Conservation (phyloP, 495 filamentous ascomycete species). For the Hypoxylon fragiforme region DNA sequence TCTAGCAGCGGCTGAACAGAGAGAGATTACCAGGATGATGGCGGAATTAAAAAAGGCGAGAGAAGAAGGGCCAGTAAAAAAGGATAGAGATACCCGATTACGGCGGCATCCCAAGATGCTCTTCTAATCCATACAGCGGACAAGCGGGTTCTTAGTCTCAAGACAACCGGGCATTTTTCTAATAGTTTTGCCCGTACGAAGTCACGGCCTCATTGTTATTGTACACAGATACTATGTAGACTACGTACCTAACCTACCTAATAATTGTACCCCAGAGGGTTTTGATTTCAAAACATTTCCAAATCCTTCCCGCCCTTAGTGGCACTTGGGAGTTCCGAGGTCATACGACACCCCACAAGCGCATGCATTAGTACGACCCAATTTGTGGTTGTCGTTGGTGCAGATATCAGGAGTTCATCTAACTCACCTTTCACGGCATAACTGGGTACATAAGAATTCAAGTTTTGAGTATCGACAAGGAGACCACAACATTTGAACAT, state of each 20-base stretch:
- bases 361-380: constrained; percentile 7
- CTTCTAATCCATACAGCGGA: constrained; percentile 24
- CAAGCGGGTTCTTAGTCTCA: constrained; percentile 26
- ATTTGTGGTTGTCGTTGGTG: neutral
- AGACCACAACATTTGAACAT: too few relatives aligned
- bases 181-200: constrained; percentile 22
- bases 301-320: constrained; percentile 8
- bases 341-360: neutral
- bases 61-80: constrained; percentile 20
- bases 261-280: constrained; percentile 13
- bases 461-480: neutral
- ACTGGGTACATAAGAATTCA: too few relatives aligned
- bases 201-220: constrained; percentile 27
- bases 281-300: too few relatives aligned
- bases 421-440: too few relatives aligned
- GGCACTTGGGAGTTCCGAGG: too few relatives aligned
- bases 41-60: constrained; percentile 36
- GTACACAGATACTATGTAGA: constrained; percentile 31
- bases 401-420: too few relatives aligned
- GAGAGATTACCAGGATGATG: constrained; percentile 35
- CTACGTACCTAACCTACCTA: constrained; percentile 21
- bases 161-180: constrained; percentile 14
- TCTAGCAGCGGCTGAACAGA: constrained; percentile 21
- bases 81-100: constrained; percentile 23
- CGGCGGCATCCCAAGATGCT: constrained; percentile 34